A percentile compares a stretch with the other conserved stretches of the same genome.
Evolutionary conservation across 495 filamentous ascomycete genomes (phyloP).

Genomic region (Chaetomidium leptoderma): DNA sequence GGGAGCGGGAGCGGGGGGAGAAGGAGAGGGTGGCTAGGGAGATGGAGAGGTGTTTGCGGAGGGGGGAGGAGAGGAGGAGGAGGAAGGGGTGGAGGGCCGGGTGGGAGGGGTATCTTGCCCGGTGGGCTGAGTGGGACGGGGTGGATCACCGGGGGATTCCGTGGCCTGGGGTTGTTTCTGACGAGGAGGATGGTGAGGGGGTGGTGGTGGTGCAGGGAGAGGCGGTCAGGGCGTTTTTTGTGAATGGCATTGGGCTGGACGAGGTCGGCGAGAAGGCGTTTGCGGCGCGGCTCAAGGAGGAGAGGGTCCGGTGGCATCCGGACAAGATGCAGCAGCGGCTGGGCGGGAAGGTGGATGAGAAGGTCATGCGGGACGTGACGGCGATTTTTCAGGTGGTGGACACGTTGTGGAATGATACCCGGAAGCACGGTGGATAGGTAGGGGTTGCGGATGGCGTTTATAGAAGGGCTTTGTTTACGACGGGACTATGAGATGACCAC

Average conservation of each 20-base stretch:
- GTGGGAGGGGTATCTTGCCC: conserved; percentile 61
- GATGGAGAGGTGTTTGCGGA: conserved; percentile 47
- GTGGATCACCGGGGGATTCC: conserved; percentile 54
- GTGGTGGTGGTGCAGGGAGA: conserved; percentile 31
- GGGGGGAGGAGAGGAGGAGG: conserved; percentile 42
- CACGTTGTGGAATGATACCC: conserved; percentile 65
- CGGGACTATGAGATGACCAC: neutral
- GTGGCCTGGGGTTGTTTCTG: conserved; percentile 58
- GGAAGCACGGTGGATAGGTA: conserved; percentile 30
- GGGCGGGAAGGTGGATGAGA: conserved; percentile 60
- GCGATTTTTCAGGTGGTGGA: conserved; percentile 91
- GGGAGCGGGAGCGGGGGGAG: conserved; percentile 39
- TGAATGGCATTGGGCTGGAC: conserved; percentile 39
- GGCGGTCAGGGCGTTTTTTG: conserved; percentile 40
- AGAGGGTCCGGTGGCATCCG: conserved; percentile 93
- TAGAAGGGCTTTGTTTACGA: neutral
- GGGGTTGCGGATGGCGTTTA: neutral
- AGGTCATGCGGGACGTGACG: conserved; percentile 71
- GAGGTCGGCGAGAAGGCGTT: conserved; percentile 61
- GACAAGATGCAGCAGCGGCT: conserved; percentile 95
- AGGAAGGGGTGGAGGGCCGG: conserved; percentile 36
- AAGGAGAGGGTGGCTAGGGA: conserved; percentile 48
- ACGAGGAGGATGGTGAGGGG: conserved; percentile 16
- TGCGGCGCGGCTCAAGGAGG: conserved; percentile 64
- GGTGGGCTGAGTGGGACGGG: conserved; percentile 55